These are phyloP conservation scores for Coprinopsis marcescibilis DNA, from an alignment of 768 basidiomycete genomes.

Conservation along the genomic window DNA sequence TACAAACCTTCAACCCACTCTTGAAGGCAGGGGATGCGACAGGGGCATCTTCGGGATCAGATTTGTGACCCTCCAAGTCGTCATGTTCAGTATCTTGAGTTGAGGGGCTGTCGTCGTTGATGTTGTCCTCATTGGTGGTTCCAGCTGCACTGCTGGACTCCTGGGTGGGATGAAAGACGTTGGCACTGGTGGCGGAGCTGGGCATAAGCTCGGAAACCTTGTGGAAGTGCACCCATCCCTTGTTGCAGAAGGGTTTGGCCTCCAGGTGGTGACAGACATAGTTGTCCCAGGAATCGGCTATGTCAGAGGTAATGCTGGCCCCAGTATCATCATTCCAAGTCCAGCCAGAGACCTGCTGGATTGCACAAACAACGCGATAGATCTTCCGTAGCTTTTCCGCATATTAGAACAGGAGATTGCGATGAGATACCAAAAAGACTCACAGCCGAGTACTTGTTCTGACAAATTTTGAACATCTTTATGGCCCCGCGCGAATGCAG, in stretches of 20 bases:
- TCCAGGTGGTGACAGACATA: constrained; percentile 18
- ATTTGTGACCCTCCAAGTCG: no score
- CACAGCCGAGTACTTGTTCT: constrained; percentile 16
- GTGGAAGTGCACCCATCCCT: constrained; percentile 16
- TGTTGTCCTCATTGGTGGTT: background rate
- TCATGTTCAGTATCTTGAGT: background rate
- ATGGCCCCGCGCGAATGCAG: constrained; percentile 5
- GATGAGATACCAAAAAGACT: constrained; percentile 4
- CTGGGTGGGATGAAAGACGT: constrained; percentile 12
- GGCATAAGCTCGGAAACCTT: constrained; percentile 12
- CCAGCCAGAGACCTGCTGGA: constrained; percentile 9
- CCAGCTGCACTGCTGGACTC: background rate
- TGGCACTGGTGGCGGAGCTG: background rate
- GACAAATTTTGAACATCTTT: constrained; percentile 12
- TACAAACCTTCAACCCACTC: no score
- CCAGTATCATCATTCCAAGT: constrained; percentile 8
- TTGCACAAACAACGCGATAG: constrained; percentile 6
- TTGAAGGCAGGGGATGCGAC: no score
- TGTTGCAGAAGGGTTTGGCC: constrained; percentile 20
- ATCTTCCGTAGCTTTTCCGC: constrained; percentile 10
- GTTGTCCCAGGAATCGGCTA: constrained; percentile 15
- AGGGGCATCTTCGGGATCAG: no score
- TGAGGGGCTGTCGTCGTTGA: background rate
- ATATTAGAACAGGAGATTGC: background rate
- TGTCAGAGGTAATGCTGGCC: constrained; percentile 3